Conservation (phyloP, 345 rosid genomes). For the Sisymbrium altissimum region DNA sequence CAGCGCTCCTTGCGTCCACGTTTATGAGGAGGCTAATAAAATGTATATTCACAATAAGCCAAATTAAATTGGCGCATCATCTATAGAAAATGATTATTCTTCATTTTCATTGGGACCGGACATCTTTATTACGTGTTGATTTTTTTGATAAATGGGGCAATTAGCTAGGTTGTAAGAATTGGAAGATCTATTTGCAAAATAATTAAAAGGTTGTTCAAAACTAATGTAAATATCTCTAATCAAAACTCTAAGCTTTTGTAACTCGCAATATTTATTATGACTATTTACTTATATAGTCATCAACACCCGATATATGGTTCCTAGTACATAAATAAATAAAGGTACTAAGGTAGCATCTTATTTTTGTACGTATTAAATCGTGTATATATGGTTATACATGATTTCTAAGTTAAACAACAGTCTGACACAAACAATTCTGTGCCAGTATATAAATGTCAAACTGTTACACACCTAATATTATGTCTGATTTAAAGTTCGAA, state of each 20-base stretch:
- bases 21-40: neutral
- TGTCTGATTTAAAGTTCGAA: neutral
- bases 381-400: neutral
- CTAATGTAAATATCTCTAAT: neutral
- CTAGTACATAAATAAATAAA: neutral
- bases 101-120: neutral
- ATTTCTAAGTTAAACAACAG: neutral
- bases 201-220: neutral
- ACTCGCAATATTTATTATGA: neutral
- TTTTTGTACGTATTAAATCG: neutral
- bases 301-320: neutral
- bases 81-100: neutral
- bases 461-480: neutral
- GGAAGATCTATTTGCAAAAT: neutral
- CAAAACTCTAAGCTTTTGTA: neutral
- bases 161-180: neutral
- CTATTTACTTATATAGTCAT: neutral
- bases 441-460: neutral
- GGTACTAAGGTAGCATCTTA: neutral
- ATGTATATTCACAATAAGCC: slow-evolving; percentile 14
- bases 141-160: neutral
- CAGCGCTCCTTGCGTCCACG: slow-evolving; percentile 15
- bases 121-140: slow-evolving; percentile 1
- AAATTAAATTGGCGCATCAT: neutral
- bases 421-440: neutral